Percentiles rank a stretch among this genome's conserved stretches.
Evolutionary conservation across 2,329 filamentous ascomycete genomes (phyloP).

Genomic region (Epicoccum nigrum): DNA sequence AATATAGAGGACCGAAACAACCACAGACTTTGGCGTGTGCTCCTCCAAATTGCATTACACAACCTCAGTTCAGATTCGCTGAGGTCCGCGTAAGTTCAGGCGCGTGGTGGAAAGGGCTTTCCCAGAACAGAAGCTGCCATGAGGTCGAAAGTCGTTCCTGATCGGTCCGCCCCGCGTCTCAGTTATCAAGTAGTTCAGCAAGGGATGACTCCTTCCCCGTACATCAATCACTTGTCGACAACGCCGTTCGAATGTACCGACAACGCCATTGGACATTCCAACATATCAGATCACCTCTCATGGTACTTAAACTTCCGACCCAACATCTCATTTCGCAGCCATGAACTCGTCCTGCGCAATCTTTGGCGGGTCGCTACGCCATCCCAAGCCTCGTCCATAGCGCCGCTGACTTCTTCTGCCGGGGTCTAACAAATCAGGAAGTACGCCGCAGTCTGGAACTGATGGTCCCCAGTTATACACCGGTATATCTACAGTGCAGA

Average conservation of each 20-base stretch:
- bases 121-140: neutral
- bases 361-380: constrained; percentile 1
- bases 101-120: neutral
- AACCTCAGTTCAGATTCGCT: no score
- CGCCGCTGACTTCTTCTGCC: neutral
- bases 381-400: neutral
- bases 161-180: neutral
- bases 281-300: neutral
- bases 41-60: no score
- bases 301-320: constrained; percentile 7
- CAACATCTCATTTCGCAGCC: constrained; percentile 1
- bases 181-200: constrained; percentile 7
- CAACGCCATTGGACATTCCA: neutral
- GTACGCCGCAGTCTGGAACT: constrained; percentile 2
- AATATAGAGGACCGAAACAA: no score
- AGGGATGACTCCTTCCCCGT: constrained; percentile 3
- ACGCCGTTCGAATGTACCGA: no score
- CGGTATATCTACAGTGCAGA: neutral
- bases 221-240: neutral
- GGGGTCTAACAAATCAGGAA: constrained; percentile 12
- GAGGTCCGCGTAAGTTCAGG: no score
- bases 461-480: neutral
- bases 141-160: neutral
- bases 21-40: no score
- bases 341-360: neutral